Conservation (phyloP, 139 green algal genomes). For the Volvox reticuliferus region DNA sequence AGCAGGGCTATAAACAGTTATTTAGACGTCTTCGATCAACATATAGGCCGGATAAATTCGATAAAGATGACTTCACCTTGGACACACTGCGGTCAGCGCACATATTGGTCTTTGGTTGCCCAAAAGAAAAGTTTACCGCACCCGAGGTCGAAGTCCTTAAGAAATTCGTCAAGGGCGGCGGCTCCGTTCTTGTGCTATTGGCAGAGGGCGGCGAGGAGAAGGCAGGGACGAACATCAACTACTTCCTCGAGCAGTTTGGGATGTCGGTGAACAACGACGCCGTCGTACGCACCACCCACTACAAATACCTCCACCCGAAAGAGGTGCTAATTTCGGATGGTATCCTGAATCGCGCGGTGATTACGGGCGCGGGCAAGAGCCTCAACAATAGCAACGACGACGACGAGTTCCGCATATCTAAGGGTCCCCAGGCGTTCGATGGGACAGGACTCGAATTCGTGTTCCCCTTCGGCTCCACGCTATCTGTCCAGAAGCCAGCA, state of each 20-base stretch:
- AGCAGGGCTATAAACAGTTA: conserved; percentile 81
- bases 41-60: conserved; percentile 68
- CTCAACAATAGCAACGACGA: conserved; percentile 33
- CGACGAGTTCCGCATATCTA: conserved; percentile 55
- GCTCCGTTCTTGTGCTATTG: conserved; percentile 77
- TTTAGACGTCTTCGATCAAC: conserved; percentile 70
- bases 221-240: conserved; percentile 86
- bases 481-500: conserved; percentile 78
- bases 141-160: conserved; percentile 77
- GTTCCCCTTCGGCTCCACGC: conserved; percentile 84
- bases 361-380: conserved; percentile 57
- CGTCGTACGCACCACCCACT: conserved; percentile 79
- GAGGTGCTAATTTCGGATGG: conserved; percentile 84
- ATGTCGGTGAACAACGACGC: conserved; percentile 80
- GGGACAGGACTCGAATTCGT: conserved; percentile 77
- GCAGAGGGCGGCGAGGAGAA: conserved; percentile 74
- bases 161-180: conserved; percentile 73
- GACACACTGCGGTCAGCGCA: conserved; percentile 61
- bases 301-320: conserved; percentile 92
- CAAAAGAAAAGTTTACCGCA: conserved; percentile 74
- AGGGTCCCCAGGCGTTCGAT: conserved; percentile 60
- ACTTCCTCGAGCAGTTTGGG: conserved; percentile 85
- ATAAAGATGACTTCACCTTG: conserved; percentile 64
- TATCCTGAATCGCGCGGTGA: conserved; percentile 83
- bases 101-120: conserved; percentile 83